A percentile compares a stretch with the other conserved stretches of the same genome.
phyloP scores from a whole-genome alignment of 2,329 filamentous ascomycete genomes.

The Dactylellina sp. region DNA sequence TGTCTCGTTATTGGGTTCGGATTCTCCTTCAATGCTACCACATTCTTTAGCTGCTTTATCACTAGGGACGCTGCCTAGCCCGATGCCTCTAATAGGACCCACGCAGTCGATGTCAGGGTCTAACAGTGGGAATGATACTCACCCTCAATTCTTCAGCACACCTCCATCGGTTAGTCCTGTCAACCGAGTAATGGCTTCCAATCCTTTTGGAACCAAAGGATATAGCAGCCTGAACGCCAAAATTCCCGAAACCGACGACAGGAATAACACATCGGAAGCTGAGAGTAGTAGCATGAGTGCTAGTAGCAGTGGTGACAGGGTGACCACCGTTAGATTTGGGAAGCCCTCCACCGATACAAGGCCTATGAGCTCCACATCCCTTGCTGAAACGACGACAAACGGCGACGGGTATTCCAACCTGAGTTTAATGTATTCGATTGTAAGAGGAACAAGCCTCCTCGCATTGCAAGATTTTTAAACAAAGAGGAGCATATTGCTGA shows the following conservation, averaged over 20 bases:
- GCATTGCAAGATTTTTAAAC: not conserved
- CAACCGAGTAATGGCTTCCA: not conserved
- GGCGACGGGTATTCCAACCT: slow-evolving; percentile 53
- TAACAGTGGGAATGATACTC: slow-evolving; percentile 36
- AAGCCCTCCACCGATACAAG: slow-evolving; percentile 37
- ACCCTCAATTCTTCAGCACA: slow-evolving; percentile 54
- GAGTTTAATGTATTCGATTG: slow-evolving; percentile 51
- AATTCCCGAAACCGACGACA: slow-evolving; percentile 43
- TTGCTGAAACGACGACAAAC: slow-evolving; percentile 44
- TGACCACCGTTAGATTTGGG: slow-evolving; percentile 55
- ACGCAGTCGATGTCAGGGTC: slow-evolving; percentile 33
- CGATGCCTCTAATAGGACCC: not conserved
- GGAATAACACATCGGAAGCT: slow-evolving; percentile 14
- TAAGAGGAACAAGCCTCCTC: too few species aligned
- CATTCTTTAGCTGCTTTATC: slow-evolving; percentile 29
- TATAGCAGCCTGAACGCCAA: slow-evolving; percentile 28
- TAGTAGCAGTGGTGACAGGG: slow-evolving; percentile 33
- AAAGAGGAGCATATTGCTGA: slow-evolving; percentile 5
- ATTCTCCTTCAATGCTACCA: slow-evolving; percentile 40
- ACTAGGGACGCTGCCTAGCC: slow-evolving; percentile 8
- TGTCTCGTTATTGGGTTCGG: slow-evolving; percentile 10
- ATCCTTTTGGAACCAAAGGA: slow-evolving; percentile 22
- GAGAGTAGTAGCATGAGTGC: slow-evolving; percentile 10
- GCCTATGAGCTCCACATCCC: slow-evolving; percentile 28
- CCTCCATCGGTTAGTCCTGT: slow-evolving; percentile 39